Conservation (phyloP, 495 filamentous ascomycete species). For the Talaromyces liani region DNA sequence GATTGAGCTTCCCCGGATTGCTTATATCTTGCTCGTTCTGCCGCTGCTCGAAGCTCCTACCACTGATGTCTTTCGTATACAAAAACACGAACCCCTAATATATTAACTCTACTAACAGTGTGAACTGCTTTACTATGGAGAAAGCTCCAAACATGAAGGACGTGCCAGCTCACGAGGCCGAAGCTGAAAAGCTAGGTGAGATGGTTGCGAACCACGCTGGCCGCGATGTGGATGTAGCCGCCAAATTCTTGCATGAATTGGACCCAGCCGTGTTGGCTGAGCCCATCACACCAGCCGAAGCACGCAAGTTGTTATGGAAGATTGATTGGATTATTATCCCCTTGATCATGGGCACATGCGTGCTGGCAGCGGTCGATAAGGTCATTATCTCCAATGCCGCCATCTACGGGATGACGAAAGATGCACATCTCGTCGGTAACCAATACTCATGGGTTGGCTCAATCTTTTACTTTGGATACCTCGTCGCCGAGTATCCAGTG, state of each 20-base stretch:
- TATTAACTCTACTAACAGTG: no score
- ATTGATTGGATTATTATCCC: conserved; percentile 27
- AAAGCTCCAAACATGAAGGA: neutral
- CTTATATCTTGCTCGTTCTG: neutral
- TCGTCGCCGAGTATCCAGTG: conserved; percentile 45
- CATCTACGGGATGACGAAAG: conserved; percentile 20
- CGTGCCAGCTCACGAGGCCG: neutral
- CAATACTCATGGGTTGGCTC: conserved; percentile 21
- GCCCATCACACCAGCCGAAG: conserved; percentile 14
- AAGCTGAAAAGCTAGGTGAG: neutral
- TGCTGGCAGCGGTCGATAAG: conserved; percentile 27
- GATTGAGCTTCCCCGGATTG: neutral
- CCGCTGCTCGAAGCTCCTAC: neutral
- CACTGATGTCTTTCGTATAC: neutral
- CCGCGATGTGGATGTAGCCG: conserved; percentile 15
- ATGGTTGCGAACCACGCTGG: neutral
- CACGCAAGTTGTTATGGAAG: conserved; percentile 23
- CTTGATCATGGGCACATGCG: conserved; percentile 23
- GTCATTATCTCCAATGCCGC: conserved; percentile 26
- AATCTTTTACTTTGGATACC: conserved; percentile 35
- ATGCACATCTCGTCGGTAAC: conserved; percentile 18
- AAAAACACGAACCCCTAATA: no score
- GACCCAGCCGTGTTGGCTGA: conserved; percentile 6
- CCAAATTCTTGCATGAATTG: conserved; percentile 11
- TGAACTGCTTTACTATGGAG: neutral